Evolutionary conservation across 768 basidiomycete species (phyloP), one percentile per base, ranked within the genome.

Genomic region (Psilocybe azurescens): DNA sequence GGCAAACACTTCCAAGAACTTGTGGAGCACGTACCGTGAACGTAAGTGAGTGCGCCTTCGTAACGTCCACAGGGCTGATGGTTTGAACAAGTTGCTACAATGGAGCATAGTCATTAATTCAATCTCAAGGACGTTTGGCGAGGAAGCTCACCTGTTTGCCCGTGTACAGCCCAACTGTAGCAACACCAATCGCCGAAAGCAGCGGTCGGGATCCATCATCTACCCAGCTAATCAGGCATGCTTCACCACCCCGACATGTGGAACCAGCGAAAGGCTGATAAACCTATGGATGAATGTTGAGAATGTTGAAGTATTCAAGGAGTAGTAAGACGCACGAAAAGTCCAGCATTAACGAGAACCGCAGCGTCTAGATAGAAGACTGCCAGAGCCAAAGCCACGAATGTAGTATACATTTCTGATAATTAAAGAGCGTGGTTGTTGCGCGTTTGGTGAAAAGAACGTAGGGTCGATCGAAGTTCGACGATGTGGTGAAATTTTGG

Each of bases 191-290:
- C 36, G 68, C 60, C 5, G 75, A 46, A n/a, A 82, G 64, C 16
- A 85, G 70, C 3, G 91, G 90, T 1, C 58, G 39, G 9, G 62
- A 41, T 16, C 90, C 90, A 63, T 93, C 78, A 58, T 93, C 90
- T 1, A 85, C 61, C 90, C 89, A 93, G 49, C 77, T 59, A 6
- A 91, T 79, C 0, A 70, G 72, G 73, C 87, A 89, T 5, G 81
- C 62, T 63, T 84, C 72, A 10, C 85, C 87, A 28, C 77, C 90
- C 41, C 75, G 75, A 70, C 87, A 90, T 24, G 73, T 75, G 10
- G 81, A 75, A 54, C 75, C 65, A 57, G 69, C 64, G 10, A 72
- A 63, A 32, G 89, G 87, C 48, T 68, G 18, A 58, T 69, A 53
- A 51, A 72, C 61, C 71, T 72, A 60, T 9, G 28, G n/a, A 49